These are phyloP conservation scores for Trichoderma sp. DNA, from an alignment of 2,329 filamentous ascomycete species.

Conservation along the genomic window DNA sequence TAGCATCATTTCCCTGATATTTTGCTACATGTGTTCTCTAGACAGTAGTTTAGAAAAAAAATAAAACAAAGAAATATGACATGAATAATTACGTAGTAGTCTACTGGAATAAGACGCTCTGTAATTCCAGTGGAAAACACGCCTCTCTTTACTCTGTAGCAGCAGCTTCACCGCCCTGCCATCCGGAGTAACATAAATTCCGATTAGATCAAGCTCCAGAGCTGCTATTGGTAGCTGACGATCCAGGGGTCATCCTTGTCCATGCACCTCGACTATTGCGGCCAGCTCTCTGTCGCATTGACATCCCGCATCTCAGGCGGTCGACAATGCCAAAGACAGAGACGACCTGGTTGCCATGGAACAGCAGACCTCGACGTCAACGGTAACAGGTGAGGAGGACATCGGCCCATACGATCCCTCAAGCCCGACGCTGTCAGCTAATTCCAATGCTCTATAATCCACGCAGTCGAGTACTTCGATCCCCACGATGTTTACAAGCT, in stretches of 20 bases:
- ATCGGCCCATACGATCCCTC: not conserved
- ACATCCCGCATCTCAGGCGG: conserved; percentile 24
- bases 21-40: not conserved
- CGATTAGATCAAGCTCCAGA: conserved; percentile 24
- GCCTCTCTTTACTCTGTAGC: not conserved
- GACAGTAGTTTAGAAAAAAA: not conserved
- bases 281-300: conserved; percentile 24
- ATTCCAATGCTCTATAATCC: not conserved
- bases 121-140: not conserved
- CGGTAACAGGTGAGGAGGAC: conserved; percentile 68
- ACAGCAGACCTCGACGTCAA: conserved; percentile 71
- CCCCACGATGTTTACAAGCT: conserved; percentile 86
- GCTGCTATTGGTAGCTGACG: conserved; percentile 7
- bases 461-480: conserved; percentile 90
- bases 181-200: conserved; percentile 38
- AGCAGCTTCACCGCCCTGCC: conserved; percentile 34
- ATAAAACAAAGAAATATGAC: not conserved
- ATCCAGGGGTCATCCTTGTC: conserved; percentile 25
- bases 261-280: conserved; percentile 23
- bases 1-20: not conserved
- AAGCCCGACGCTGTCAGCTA: not conserved
- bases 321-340: conserved; percentile 39
- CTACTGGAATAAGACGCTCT: not conserved
- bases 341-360: conserved; percentile 55
- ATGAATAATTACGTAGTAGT: not conserved